Evolutionary conservation across 2,329 filamentous ascomycete genomes (phyloP).

Genomic region (Colletotrichum incanum): DNA sequence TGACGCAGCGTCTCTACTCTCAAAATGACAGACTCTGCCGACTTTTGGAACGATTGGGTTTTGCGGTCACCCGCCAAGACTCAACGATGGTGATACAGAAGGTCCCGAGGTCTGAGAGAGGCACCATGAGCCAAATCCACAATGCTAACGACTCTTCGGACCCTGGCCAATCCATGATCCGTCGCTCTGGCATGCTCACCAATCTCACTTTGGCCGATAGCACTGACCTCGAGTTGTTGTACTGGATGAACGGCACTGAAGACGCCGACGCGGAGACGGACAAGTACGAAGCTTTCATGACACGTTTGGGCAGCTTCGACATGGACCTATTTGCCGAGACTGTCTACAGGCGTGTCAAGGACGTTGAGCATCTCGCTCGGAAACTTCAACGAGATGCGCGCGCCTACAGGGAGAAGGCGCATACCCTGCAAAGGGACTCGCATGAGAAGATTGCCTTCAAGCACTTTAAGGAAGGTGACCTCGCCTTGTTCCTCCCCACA

Average conservation of each 20-base stretch:
- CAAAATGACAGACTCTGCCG: slow-evolving; percentile 89
- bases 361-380: slow-evolving; percentile 92
- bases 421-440: slow-evolving; percentile 84
- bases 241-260: slow-evolving; percentile 83
- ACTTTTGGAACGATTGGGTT: slow-evolving; percentile 89
- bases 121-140: slow-evolving; percentile 58
- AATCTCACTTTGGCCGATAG: slow-evolving; percentile 72
- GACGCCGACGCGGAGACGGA: slow-evolving; percentile 76
- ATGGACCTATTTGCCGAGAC: slow-evolving; percentile 88
- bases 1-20: slow-evolving; percentile 86
- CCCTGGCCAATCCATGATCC: slow-evolving; percentile 63
- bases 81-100: slow-evolving; percentile 83
- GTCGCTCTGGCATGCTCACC: slow-evolving; percentile 67
- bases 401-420: slow-evolving; percentile 88
- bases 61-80: slow-evolving; percentile 82
- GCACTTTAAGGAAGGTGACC: slow-evolving; percentile 95
- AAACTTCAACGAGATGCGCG: slow-evolving; percentile 94
- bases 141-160: slow-evolving; percentile 73
- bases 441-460: slow-evolving; percentile 97
- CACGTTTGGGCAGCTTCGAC: slow-evolving; percentile 83
- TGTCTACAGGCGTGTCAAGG: slow-evolving; percentile 90
- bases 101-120: slow-evolving; percentile 73
- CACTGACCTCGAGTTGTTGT: slow-evolving; percentile 80
- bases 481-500: slow-evolving; percentile 94
- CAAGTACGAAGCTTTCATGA: slow-evolving; percentile 83